These are phyloP conservation scores for Dioszegia hungarica DNA, from an alignment of 768 basidiomycete genomes.

Conservation along the genomic window DNA sequence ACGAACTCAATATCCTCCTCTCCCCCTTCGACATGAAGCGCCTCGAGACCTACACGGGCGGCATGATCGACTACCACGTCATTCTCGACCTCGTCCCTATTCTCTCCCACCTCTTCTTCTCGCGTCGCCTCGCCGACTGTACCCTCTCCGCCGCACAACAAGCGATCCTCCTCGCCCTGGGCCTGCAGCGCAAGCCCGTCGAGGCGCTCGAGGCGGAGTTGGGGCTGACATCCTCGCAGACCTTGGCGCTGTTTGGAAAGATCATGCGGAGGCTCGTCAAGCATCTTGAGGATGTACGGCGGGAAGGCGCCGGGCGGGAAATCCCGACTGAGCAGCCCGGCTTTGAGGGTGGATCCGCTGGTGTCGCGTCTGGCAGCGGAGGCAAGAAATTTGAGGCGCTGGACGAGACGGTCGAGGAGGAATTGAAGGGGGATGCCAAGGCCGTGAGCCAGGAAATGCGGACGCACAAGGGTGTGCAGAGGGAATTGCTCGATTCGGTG, in stretches of 20 bases:
- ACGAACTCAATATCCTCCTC: slow-evolving; percentile 61
- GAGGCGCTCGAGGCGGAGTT: slow-evolving; percentile 86
- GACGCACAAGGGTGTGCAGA: slow-evolving; percentile 56
- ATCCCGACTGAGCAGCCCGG: slow-evolving; percentile 48
- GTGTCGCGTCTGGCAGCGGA: slow-evolving; percentile 10
- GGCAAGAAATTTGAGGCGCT: slow-evolving; percentile 20
- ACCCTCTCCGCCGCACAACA: slow-evolving; percentile 81
- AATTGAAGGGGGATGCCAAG: slow-evolving; percentile 57
- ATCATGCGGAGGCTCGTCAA: slow-evolving; percentile 77
- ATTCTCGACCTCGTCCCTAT: slow-evolving; percentile 84
- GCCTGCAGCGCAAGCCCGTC: slow-evolving; percentile 79
- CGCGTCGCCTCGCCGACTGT: slow-evolving; percentile 59
- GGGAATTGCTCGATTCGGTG: slow-evolving; percentile 79
- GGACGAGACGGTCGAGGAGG: slow-evolving; percentile 56
- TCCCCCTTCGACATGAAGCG: slow-evolving; percentile 95
- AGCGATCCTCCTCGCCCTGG: slow-evolving; percentile 81
- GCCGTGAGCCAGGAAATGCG: slow-evolving; percentile 53
- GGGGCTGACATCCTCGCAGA: slow-evolving; percentile 75
- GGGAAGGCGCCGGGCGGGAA: slow-evolving; percentile 65
- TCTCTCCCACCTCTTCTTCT: slow-evolving; percentile 78
- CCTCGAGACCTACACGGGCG: slow-evolving; percentile 86
- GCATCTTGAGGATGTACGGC: slow-evolving; percentile 69
- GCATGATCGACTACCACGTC: slow-evolving; percentile 90
- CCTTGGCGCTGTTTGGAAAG: slow-evolving; percentile 86
- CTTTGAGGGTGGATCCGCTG: slow-evolving; percentile 14